Evolutionary conservation across 352 stramenopile species (phyloP), one percentile per base, ranked within the genome.

Genomic region (Pythium utonaiense): DNA sequence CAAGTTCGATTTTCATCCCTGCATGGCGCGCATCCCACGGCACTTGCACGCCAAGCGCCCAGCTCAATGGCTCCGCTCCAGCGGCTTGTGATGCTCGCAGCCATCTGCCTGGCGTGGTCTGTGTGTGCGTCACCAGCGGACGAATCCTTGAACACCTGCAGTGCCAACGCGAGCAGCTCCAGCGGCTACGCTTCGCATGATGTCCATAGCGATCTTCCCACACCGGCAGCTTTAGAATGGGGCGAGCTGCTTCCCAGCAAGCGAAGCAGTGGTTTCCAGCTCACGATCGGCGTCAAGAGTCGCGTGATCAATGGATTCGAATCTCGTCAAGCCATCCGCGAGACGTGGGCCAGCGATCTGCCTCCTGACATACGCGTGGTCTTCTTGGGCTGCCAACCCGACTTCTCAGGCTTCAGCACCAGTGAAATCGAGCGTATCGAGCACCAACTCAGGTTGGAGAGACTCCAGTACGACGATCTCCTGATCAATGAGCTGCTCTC

Each of bases 271-370:
- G 38, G 10, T 34, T 36, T 34, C n/a, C 27, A 53, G 5, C 22
- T 88, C 0, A 24, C 86, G 12, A 74, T 86, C 48, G 79, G 79
- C 7, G 48, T 87, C 52, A 89, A 89, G 47, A 75, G 72, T 0
- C 69, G 59, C 9, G 54, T 80, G 12, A 12, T 70, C 9, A 16
- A 65, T 31, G 77, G 77, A 28, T 77, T 74, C 17, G n/a, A 42
- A 10, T 34, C 50, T 3, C 62, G 62, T 17, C 62, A 22, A 3
- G 55, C 62, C 3, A 69, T 69, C 34, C 62, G 62, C 13, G 51
- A 64, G 27, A 87, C 79, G 2, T 87, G 79, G 77, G 62, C 21
- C 8, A 19, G 25, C 1, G 5, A 24, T 3, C 58, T 80, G 3
- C 53, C 57, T 9, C 22, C 19, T 0, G 57, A 66, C 8, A 57